Base-by-base conservation (phyloP, 441 rosid genomes). In the Erodium texanum region DNA sequence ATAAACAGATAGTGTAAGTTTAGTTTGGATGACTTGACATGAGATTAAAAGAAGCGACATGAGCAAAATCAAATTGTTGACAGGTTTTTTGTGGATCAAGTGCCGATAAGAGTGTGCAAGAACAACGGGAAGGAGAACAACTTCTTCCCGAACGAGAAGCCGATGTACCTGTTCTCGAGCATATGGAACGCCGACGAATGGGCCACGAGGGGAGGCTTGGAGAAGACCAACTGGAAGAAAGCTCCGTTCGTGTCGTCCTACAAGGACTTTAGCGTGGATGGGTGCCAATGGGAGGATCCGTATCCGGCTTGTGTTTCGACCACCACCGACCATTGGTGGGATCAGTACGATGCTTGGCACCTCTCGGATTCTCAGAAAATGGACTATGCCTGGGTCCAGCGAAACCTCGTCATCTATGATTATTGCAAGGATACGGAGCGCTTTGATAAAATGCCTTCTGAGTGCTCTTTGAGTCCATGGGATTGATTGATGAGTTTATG, bases 141-240 rank as follows among this genome's bases (percentile, higher is more conserved):
- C 68, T 80, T 66, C 70, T 82, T 78, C 68, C 86, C 86, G 62
- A 85, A 73, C 75, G 69, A 81, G 77, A 86, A 87, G 76, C 84
- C 87, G 3, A 84, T 87, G 84, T 85, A 85, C 82, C 24, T 87
- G 41, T 87, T 83, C 67, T 87, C 92, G 3, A 87, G 89, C 68
- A 76, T 87, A 0, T 85, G 89, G 91, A 86, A 86, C n/a, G 90
- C 90, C 3, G 87, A 86, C 10, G 90, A 86, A 45, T 84, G 67
- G 92, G 87, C 89, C 0, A 87, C 92, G 0, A 78, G 88, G 43
- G 89, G 89, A 1, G 92, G 92, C 23, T 75, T 80, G 14, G 88
- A 85, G 71, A 87, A 87, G 84, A 82, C 84, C 1, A 85, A 87
- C 82, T 87, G 89, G 92, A 66, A 70, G 52, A 83, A 84, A 36